Conservation (phyloP, 116 monocot species). For the Posidonia oceanica region DNA sequence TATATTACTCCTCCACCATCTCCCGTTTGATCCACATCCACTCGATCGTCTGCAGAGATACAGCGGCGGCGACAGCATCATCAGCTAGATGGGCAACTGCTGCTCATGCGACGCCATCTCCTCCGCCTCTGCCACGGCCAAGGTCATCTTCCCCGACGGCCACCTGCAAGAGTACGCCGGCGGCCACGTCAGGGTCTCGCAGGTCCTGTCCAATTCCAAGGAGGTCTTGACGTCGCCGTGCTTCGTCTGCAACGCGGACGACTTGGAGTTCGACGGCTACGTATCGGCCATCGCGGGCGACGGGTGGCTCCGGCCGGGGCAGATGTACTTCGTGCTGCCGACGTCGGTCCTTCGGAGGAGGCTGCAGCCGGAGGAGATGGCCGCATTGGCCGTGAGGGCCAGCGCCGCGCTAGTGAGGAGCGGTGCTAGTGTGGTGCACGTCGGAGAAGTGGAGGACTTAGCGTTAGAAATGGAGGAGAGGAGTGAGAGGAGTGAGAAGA, state of each 20-base stretch:
- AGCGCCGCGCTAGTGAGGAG: slow-evolving; percentile 26
- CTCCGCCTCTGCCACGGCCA: slow-evolving; percentile 15
- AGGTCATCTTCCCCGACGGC: slow-evolving; percentile 40
- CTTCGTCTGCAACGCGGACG: slow-evolving; percentile 43
- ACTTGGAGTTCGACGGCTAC: slow-evolving; percentile 32
- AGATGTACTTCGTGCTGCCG: slow-evolving; percentile 56
- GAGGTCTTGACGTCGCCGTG: not conserved
- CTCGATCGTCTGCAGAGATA: no score
- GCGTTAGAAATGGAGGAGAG: not conserved
- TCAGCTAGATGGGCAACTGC: slow-evolving; percentile 22
- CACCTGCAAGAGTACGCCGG: slow-evolving; percentile 25
- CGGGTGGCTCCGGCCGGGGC: slow-evolving; percentile 16
- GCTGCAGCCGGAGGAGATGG: slow-evolving; percentile 40
- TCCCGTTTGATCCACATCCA: no score
- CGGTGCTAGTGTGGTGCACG: slow-evolving; percentile 5
- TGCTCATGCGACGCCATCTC: slow-evolving; percentile 12
- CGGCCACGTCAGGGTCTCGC: slow-evolving; percentile 14
- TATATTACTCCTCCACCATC: no score
- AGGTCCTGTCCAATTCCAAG: slow-evolving; percentile 3
- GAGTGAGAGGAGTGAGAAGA: not conserved
- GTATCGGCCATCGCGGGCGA: slow-evolving; percentile 20
- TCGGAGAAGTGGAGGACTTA: not conserved
- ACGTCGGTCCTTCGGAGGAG: slow-evolving; percentile 23
- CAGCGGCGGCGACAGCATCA: no score
- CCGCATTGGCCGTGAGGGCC: slow-evolving; percentile 34